These are phyloP conservation scores for Dovyalis caffra DNA, from an alignment of 345 rosid species.

Conservation along the genomic window DNA sequence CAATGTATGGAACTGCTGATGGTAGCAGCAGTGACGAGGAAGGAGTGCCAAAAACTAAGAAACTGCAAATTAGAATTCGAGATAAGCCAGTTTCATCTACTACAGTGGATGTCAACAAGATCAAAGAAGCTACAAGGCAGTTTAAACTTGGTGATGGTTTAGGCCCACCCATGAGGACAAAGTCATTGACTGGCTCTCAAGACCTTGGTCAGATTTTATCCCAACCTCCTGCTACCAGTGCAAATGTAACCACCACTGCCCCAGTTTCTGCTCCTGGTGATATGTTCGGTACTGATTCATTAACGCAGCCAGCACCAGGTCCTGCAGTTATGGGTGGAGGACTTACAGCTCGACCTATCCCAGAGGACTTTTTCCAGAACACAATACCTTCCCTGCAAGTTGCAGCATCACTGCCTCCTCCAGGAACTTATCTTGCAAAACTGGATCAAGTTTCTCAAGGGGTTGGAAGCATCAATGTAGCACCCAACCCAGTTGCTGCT, in stretches of 20 bases:
- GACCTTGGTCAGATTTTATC: slow-evolving; percentile 55
- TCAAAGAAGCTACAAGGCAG: slow-evolving; percentile 88
- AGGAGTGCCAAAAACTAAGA: slow-evolving; percentile 62
- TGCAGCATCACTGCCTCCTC: slow-evolving; percentile 78
- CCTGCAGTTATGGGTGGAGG: slow-evolving; percentile 43
- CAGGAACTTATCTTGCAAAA: slow-evolving; percentile 81
- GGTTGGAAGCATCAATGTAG: slow-evolving; percentile 33
- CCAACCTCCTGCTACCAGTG: slow-evolving; percentile 45
- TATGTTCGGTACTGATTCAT: slow-evolving; percentile 62
- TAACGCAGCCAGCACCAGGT: slow-evolving; percentile 54
- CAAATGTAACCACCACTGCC: slow-evolving; percentile 34
- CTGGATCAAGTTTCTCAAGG: slow-evolving; percentile 62
- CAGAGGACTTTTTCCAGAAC: slow-evolving; percentile 93
- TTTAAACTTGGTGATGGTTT: slow-evolving; percentile 85
- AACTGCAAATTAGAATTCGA: slow-evolving; percentile 83
- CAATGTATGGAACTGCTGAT: slow-evolving; percentile 77
- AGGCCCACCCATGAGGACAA: slow-evolving; percentile 69
- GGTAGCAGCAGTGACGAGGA: slow-evolving; percentile 99
- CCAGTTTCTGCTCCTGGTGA: slow-evolving; percentile 56
- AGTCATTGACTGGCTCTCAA: slow-evolving; percentile 59
- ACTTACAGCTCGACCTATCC: slow-evolving; percentile 64
- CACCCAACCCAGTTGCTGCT: slow-evolving; percentile 42
- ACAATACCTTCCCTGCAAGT: slow-evolving; percentile 88
- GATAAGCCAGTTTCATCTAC: slow-evolving; percentile 74
- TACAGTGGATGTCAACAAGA: slow-evolving; percentile 81